These are phyloP conservation scores for Pinus albicaulis DNA, from an alignment of 75 land plant species.

Conservation along the genomic window DNA sequence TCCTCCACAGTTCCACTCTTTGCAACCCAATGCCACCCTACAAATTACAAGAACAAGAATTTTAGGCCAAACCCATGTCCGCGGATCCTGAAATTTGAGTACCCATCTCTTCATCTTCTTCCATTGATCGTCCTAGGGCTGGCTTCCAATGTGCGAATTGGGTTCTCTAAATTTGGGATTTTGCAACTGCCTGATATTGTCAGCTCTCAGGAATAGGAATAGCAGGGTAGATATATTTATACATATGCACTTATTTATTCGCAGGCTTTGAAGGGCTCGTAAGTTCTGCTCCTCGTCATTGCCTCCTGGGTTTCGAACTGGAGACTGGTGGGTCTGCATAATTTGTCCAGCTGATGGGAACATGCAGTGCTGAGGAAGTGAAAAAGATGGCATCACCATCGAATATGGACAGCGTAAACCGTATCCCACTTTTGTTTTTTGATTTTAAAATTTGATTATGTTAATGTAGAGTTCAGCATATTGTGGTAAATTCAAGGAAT, in stretches of 20 bases:
- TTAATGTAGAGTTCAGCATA: background rate
- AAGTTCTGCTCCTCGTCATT: background rate
- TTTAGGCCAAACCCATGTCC: too few relatives aligned
- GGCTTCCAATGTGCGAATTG: background rate
- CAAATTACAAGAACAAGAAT: too few relatives aligned
- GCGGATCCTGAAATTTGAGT: too few relatives aligned
- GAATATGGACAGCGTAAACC: background rate
- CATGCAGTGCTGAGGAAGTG: background rate
- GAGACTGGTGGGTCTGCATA: background rate
- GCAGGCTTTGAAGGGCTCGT: background rate
- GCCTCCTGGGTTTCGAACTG: background rate
- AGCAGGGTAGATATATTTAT: background rate
- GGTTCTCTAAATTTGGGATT: too few relatives aligned
- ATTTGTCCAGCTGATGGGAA: background rate
- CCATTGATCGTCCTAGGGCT: background rate
- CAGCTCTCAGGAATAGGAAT: background rate
- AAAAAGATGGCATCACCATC: constrained; percentile 2
- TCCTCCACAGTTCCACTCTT: too few relatives aligned
- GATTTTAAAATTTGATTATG: too few relatives aligned
- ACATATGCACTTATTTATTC: background rate
- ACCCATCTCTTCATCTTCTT: background rate
- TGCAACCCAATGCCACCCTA: too few relatives aligned
- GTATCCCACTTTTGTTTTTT: background rate
- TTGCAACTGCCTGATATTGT: background rate
- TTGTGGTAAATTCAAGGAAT: background rate